phyloP scores from a whole-genome alignment of 75 land plant genomes.

The Chamaecyparis obtusa region DNA sequence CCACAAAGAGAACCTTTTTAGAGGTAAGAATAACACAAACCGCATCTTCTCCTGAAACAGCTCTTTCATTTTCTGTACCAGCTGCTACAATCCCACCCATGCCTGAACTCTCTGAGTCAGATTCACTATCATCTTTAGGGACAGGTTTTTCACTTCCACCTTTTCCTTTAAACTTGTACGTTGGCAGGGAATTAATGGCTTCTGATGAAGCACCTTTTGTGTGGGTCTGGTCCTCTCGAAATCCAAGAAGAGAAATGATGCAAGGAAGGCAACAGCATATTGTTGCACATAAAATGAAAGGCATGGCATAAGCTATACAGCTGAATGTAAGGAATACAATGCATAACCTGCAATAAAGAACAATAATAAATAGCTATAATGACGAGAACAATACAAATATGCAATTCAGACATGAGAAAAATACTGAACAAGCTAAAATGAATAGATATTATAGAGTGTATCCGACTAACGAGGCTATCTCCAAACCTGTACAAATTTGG shows the following conservation, averaged over 20 bases:
- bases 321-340: conserved; percentile 90
- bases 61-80: conserved; percentile 76
- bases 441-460: background rate
- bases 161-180: conserved; percentile 77
- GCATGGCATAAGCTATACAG: conserved; percentile 98
- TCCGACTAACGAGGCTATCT: background rate
- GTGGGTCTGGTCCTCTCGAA: conserved; percentile 67
- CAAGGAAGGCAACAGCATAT: conserved; percentile 98
- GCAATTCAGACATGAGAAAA: background rate
- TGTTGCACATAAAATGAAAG: conserved; percentile 86
- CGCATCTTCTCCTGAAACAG: conserved; percentile 84
- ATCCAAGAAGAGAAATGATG: conserved; percentile 76
- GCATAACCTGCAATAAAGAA: conserved; percentile 63
- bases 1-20: background rate
- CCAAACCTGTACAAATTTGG: conserved; percentile 95
- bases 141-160: conserved; percentile 14
- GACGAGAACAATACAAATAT: background rate
- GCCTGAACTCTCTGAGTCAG: conserved; percentile 28
- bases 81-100: conserved; percentile 73
- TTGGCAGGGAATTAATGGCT: conserved; percentile 72
- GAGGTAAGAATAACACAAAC: conserved; percentile 32
- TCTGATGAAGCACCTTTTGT: conserved; percentile 77
- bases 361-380: background rate
- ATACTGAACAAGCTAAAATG: background rate
- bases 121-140: conserved; percentile 36